Evolutionary conservation across 805 yeast species (phyloP), one percentile per base, ranked within the genome.

Genomic region (Teunomyces kruisii): DNA sequence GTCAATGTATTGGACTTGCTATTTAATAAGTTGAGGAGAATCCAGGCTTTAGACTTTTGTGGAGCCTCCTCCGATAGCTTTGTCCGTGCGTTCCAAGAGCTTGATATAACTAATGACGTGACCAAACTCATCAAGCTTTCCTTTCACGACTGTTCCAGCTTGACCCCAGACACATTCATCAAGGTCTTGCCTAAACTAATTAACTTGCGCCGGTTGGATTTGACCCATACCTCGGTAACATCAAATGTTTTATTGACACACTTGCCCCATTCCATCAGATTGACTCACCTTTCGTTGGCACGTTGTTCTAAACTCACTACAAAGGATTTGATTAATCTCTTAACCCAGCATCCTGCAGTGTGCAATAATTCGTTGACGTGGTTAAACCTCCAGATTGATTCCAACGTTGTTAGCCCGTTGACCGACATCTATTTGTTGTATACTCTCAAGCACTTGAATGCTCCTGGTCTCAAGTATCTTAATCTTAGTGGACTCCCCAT

Each of bases 121-220:
- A 35, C 28, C 29, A 32, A 30, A 13, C 43, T 63, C 15, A 62
- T 76, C 55, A 72, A 79, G 47, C 55, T 91, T 9, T 88, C 96
- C 0, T 79, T 91, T 57, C 96, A 90, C 65, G 96, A 89, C 57
- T 91, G 97, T 62, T 83, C 94, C 2, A 88, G 87, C 51, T 69
- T 90, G 31, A 76, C 88, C 3, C 64, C 79, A 5, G 72, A 71
- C n/a, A 75, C 76, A 0, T 78, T 86, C 45, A 71, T 71, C 19
- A 75, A 74, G 42, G 59, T 87, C 9, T 67, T 91, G 24, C 84
- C 86, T 1, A 77, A 74, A 40, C 67, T 84, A 38, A 67, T 72
- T 19, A 69, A 74, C 47, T 65, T 90, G 42, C 79, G 80, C 50
- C 78, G 88, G 50, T 68, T 90, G 26, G 97, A 90, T 60, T 70